Evolutionary conservation across 2,329 filamentous ascomycete genomes (phyloP).

Genomic region (Verticillium tricorpus): DNA sequence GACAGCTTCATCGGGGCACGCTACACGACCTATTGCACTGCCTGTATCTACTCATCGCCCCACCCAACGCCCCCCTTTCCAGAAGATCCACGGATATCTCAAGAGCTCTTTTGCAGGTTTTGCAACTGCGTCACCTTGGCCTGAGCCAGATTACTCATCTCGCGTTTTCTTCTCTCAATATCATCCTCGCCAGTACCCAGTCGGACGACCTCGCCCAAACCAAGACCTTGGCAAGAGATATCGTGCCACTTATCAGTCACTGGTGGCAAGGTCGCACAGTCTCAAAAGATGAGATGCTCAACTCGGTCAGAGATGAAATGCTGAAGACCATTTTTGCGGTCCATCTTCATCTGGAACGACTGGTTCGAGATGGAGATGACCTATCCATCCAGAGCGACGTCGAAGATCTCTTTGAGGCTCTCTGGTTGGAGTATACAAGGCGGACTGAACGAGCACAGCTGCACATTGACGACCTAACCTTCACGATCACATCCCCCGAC

Average conservation of each 20-base stretch:
- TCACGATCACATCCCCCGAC: slow-evolving; percentile 40
- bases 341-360: slow-evolving; percentile 56
- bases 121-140: slow-evolving; percentile 54
- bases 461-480: slow-evolving; percentile 71
- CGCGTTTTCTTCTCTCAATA: slow-evolving; percentile 73
- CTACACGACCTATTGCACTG: slow-evolving; percentile 57
- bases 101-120: slow-evolving; percentile 51
- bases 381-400: slow-evolving; percentile 41
- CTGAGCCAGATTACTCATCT: slow-evolving; percentile 63
- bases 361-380: slow-evolving; percentile 40
- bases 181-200: slow-evolving; percentile 59
- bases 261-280: slow-evolving; percentile 73
- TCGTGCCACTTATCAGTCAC: slow-evolving; percentile 67
- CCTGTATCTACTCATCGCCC: slow-evolving; percentile 58
- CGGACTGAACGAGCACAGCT: slow-evolving; percentile 68
- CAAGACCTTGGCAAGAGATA: slow-evolving; percentile 50
- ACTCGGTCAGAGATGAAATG: slow-evolving; percentile 70
- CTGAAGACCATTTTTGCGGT: slow-evolving; percentile 66
- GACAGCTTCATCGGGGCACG: slow-evolving; percentile 14
- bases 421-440: slow-evolving; percentile 76
- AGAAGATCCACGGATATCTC: slow-evolving; percentile 53
- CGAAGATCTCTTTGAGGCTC: slow-evolving; percentile 61
- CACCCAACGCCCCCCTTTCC: slow-evolving; percentile 63
- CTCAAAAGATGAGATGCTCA: slow-evolving; percentile 56
- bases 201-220: slow-evolving; percentile 65